Percentiles rank a stretch among this genome's conserved stretches.
Conservation (phyloP, 257 asterid species). For the Petrea volubilis region DNA sequence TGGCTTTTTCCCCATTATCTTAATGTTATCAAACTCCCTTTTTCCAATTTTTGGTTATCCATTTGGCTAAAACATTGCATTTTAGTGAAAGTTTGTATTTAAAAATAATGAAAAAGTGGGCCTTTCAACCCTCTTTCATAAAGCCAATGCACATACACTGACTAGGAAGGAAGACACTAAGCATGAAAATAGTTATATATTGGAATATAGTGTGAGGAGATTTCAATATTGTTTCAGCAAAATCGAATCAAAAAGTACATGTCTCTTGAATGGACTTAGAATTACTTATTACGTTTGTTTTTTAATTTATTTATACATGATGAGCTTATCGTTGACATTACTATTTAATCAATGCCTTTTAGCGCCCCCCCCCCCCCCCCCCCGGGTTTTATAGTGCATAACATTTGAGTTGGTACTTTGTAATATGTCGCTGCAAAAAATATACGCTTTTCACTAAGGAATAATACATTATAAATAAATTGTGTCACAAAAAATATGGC, state of each 20-base stretch:
- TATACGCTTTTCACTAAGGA: too few relatives aligned
- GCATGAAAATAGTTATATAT: constrained; percentile 8
- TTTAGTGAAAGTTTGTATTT: background rate
- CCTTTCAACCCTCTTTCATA: background rate
- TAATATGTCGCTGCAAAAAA: too few relatives aligned
- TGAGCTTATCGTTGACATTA: too few relatives aligned
- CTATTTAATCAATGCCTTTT: too few relatives aligned
- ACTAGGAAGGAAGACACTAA: background rate
- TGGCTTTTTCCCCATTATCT: constrained; percentile 18
- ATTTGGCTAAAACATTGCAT: background rate
- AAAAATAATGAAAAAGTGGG: constrained; percentile 12
- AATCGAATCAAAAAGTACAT: background rate
- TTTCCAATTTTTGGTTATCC: constrained; percentile 11
- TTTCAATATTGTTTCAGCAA: background rate
- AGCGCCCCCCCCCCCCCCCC: too few relatives aligned
- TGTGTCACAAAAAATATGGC: too few relatives aligned
- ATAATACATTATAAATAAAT: too few relatives aligned
- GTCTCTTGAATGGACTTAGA: too few relatives aligned
- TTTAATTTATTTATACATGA: too few relatives aligned
- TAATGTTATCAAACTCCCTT: background rate
- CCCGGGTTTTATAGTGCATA: too few relatives aligned
- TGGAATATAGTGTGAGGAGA: background rate
- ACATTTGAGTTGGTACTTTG: too few relatives aligned
- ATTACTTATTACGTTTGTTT: too few relatives aligned
- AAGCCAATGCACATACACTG: constrained; percentile 25